Base-by-base conservation (phyloP, 805 yeast species). In the Yarrowia deformans region DNA sequence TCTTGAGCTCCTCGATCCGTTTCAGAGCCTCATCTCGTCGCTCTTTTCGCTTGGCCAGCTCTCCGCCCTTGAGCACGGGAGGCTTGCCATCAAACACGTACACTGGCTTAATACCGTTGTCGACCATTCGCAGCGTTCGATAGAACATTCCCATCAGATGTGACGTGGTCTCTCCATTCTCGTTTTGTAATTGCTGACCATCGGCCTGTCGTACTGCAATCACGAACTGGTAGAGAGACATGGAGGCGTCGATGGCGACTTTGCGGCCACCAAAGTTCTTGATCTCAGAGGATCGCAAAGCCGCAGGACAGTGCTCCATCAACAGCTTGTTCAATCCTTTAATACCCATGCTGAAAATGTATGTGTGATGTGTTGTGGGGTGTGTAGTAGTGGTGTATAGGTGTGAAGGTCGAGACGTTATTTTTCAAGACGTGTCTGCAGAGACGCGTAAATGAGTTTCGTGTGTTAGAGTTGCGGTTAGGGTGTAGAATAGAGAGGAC, bases 21-120 rank as follows among this genome's bases (percentile, higher is more conserved):
- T 88, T 88, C 46, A 85, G 87, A 0, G 98, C 98, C 71, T 90
- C 95, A 74, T 90, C 94, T 72, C 97, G 84, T 72, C 91, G 84
- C 37, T 86, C 87, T 67, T 88, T 81, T 76, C 99, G 87, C 77
- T 95, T 95, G 70, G 89, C 93, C 74, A 95, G 84, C 79, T 94
- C 98, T 35, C 97, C 97, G 49, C 96, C 90, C 80, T 95, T 95
- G 79, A 95, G 78, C 3, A 88, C 91, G 1, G 99, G 99, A 7
- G 99, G 99, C 75, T 91, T 93, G 32, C 99, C 99, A 78, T 95
- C 99, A 80, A 95, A 95, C 8, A 95, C 98, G 76, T 92, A 95
- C 54, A 93, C 89, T 1, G 99, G 99, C 77, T 95, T 95, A 74
- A 95, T 86, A n/a, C 98, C 97, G 75, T 90, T 87, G 72, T 90